phyloP scores from a whole-genome alignment of 2,329 filamentous ascomycete species.

The Aspergillus sp. region DNA sequence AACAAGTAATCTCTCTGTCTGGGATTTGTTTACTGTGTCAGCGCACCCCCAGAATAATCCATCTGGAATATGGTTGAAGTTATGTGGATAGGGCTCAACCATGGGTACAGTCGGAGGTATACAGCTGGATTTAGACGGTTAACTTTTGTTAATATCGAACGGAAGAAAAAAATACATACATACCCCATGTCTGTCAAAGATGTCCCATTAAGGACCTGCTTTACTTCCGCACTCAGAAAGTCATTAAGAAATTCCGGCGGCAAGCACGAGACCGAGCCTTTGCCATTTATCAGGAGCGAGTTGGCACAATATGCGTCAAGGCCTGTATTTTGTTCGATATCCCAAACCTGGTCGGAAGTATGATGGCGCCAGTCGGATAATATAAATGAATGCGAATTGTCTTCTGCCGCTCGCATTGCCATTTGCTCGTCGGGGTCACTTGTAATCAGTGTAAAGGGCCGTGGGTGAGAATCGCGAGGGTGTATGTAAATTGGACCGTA shows the following conservation, averaged over 20 bases:
- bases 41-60: slow-evolving; percentile 37
- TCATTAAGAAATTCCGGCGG: no score
- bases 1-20: slow-evolving; percentile 41
- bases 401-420: slow-evolving; percentile 49
- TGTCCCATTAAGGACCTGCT: no score
- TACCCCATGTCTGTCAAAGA: slow-evolving; percentile 17
- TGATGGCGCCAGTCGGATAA: slow-evolving; percentile 55
- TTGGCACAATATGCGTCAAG: slow-evolving; percentile 53
- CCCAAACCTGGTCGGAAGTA: slow-evolving; percentile 44
- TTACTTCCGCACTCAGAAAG: no score
- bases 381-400: slow-evolving; percentile 44
- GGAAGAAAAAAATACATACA: no score
- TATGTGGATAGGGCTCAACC: slow-evolving; percentile 11
- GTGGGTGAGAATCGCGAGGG: slow-evolving; percentile 17
- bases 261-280: slow-evolving; percentile 30
- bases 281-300: slow-evolving; percentile 59
- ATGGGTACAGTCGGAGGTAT: slow-evolving; percentile 10
- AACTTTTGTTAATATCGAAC: no score
- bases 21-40: no score
- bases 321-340: slow-evolving; percentile 22
- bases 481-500: slow-evolving; percentile 53
- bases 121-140: slow-evolving; percentile 12
- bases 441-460: slow-evolving; percentile 24
- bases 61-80: slow-evolving; percentile 19
- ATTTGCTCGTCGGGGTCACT: slow-evolving; percentile 26